Evolutionary conservation across 139 green algal genomes (phyloP).

Genomic region (Eudorina sp.): DNA sequence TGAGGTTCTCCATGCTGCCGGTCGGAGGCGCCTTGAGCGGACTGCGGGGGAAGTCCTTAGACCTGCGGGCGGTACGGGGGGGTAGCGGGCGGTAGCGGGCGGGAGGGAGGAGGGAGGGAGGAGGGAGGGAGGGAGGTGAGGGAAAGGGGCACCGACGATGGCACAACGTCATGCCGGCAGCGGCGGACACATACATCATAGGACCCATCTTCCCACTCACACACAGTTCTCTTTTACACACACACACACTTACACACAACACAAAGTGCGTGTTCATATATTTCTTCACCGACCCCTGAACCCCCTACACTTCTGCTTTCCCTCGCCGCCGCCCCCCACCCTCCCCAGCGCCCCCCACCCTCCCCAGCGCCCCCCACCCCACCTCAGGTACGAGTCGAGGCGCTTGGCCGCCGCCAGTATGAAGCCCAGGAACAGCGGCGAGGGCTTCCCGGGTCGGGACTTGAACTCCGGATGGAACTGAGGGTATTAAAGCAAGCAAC

Average conservation of each 20-base stretch:
- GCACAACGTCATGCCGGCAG: no score
- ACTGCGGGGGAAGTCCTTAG: conserved; percentile 32
- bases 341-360: no score
- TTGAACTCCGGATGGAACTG: conserved; percentile 93
- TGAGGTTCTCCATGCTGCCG: neutral
- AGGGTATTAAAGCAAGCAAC: neutral
- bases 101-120: no score
- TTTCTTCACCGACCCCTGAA: no score
- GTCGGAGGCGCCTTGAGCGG: neutral
- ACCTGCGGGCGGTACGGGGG: neutral
- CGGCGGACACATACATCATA: no score
- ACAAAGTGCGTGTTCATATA: no score
- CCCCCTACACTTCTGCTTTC: neutral
- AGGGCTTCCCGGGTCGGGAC: conserved; percentile 70
- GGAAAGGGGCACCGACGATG: no score
- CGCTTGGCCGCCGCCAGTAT: conserved; percentile 79
- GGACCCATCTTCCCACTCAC: no score
- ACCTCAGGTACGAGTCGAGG: conserved; percentile 66
- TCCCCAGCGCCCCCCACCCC: neutral
- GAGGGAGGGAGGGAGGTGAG: no score
- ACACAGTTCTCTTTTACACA: no score
- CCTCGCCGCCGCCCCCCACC: neutral
- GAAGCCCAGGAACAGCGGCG: conserved; percentile 92
- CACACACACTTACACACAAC: no score
- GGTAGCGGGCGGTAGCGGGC: no score